Percentiles rank a stretch among this genome's conserved stretches.
These are phyloP conservation scores for Xylaria telfairii DNA, from an alignment of 495 filamentous ascomycete genomes.

Conservation along the genomic window DNA sequence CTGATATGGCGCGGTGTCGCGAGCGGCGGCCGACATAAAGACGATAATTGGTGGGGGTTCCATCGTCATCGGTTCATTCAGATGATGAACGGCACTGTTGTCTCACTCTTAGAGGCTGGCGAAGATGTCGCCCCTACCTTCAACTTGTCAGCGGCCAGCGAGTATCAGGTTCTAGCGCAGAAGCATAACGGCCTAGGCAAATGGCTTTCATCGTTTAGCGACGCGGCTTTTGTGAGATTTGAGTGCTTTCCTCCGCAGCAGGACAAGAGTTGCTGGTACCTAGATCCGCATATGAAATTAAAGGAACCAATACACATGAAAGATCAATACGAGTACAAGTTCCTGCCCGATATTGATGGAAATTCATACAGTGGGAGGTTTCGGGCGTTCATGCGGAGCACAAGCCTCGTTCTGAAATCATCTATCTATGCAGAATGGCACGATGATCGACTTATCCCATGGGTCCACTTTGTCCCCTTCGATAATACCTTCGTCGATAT, in stretches of 20 bases:
- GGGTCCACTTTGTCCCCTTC: constrained; percentile 73
- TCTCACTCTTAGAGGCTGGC: constrained; percentile 42
- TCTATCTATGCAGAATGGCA: constrained; percentile 72
- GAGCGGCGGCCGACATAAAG: constrained; percentile 60
- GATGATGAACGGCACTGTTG: constrained; percentile 62
- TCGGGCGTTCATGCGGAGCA: constrained; percentile 62
- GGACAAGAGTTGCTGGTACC: constrained; percentile 41
- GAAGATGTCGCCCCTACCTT: constrained; percentile 33
- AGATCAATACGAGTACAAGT: constrained; percentile 60
- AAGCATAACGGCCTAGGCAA: constrained; percentile 19
- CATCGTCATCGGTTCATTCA: constrained; percentile 66
- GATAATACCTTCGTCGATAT: constrained; percentile 73
- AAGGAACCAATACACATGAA: constrained; percentile 40
- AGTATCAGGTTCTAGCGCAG: constrained; percentile 1
- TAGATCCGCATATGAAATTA: constrained; percentile 38
- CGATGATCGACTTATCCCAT: constrained; percentile 64
- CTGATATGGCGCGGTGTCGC: constrained; percentile 68
- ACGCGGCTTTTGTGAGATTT: constrained; percentile 52
- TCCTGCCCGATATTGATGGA: constrained; percentile 63
- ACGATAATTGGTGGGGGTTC: constrained; percentile 62
- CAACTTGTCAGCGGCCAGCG: constrained; percentile 22
- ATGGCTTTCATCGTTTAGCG: constrained; percentile 39
- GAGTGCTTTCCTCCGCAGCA: constrained; percentile 43
- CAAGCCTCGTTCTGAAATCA: constrained; percentile 61
- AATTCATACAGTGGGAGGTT: constrained; percentile 65